Conservation (phyloP, 1,284 basidiomycete genomes). For the Chiua sp. region DNA sequence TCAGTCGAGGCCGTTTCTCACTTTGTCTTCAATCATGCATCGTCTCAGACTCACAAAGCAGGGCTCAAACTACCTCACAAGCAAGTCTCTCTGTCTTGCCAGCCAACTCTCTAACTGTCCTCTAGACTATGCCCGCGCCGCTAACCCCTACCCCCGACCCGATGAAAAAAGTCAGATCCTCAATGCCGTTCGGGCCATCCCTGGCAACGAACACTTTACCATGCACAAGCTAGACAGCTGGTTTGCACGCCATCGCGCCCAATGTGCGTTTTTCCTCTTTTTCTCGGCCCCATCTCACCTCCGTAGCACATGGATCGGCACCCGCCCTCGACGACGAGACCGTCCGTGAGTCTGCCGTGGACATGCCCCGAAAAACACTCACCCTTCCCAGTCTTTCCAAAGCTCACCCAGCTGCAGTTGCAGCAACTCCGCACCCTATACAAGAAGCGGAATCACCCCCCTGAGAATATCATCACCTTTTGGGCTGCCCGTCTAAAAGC, state of each 20-base stretch:
- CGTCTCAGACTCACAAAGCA: slow-evolving; percentile 20
- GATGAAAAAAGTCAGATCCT: slow-evolving; percentile 28
- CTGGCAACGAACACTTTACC: slow-evolving; percentile 29
- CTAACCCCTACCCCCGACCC: slow-evolving; percentile 17
- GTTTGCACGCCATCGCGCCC: slow-evolving; percentile 31
- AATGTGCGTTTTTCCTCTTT: not conserved
- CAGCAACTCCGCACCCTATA: slow-evolving; percentile 27
- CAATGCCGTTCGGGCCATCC: slow-evolving; percentile 18
- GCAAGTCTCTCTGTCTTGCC: slow-evolving; percentile 8
- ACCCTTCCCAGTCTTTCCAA: slow-evolving; percentile 31
- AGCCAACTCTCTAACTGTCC: too few species aligned
- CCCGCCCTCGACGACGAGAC: slow-evolving; percentile 28
- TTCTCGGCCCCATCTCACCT: not conserved
- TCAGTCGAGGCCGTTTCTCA: slow-evolving; percentile 1
- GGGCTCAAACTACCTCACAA: slow-evolving; percentile 10
- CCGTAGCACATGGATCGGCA: not conserved
- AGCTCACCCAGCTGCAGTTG: slow-evolving; percentile 28
- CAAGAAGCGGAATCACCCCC: slow-evolving; percentile 18
- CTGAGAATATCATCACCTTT: slow-evolving; percentile 29
- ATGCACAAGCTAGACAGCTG: slow-evolving; percentile 24
- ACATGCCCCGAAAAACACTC: not conserved
- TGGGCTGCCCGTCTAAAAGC: slow-evolving; percentile 31
- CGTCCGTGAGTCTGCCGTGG: slow-evolving; percentile 23
- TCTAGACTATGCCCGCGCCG: slow-evolving; percentile 24
- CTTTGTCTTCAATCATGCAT: not conserved